Conservation (phyloP, 2,329 filamentous ascomycete genomes). For the Phaeosphaeriaceae sp. region DNA sequence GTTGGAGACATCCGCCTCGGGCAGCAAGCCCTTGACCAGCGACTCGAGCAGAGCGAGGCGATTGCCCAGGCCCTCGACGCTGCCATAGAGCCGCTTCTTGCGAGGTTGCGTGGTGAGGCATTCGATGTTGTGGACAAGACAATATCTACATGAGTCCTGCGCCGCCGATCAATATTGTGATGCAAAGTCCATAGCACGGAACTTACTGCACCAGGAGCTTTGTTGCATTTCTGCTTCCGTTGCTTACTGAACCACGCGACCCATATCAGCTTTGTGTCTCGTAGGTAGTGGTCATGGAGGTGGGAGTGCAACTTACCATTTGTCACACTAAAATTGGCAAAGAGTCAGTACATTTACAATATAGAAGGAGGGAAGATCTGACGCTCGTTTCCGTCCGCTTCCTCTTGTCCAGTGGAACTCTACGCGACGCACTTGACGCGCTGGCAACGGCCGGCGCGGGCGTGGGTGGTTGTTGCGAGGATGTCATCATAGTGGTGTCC, state of each 20-base stretch:
- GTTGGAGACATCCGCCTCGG: constrained; percentile 52
- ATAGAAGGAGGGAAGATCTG: neutral
- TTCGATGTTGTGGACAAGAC: constrained; percentile 49
- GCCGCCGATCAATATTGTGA: neutral
- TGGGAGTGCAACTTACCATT: constrained; percentile 31
- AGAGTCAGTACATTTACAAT: no score
- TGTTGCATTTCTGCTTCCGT: constrained; percentile 56
- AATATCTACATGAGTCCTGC: constrained; percentile 52
- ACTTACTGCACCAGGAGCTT: constrained; percentile 34
- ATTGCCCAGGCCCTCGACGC: constrained; percentile 51
- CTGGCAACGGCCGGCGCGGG: constrained; percentile 10
- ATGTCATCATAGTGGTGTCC: constrained; percentile 5
- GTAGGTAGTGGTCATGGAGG: no score
- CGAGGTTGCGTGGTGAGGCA: constrained; percentile 55
- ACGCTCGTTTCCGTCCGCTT: constrained; percentile 51
- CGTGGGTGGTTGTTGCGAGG: constrained; percentile 8
- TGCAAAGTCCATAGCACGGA: neutral
- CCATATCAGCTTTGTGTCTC: no score
- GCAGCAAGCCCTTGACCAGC: constrained; percentile 53
- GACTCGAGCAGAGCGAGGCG: constrained; percentile 53
- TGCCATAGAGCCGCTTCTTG: constrained; percentile 54
- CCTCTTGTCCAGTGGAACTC: constrained; percentile 53
- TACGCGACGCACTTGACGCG: constrained; percentile 33
- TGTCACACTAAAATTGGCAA: constrained; percentile 53
- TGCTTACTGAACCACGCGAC: constrained; percentile 38